phyloP scores from a whole-genome alignment of 2,329 filamentous ascomycete genomes.

The Cordyceps cateniannulata region DNA sequence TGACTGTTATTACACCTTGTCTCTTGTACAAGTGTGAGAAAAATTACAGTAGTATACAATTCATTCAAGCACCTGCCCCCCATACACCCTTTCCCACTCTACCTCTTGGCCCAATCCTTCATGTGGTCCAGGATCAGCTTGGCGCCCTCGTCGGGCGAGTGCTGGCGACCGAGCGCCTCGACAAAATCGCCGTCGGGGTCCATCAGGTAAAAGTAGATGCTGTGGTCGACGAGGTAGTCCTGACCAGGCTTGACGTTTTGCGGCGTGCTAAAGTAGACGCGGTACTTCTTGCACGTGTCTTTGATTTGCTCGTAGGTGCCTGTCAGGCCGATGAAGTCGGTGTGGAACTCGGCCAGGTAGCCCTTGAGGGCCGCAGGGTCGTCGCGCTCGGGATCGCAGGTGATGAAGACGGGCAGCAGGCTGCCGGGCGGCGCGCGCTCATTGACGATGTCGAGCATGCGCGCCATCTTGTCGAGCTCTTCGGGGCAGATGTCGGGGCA shows the following conservation, averaged over 20 bases:
- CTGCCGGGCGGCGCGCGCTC: conserved; percentile 37
- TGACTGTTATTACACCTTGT: background rate
- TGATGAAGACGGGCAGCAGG: conserved; percentile 82
- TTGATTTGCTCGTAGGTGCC: conserved; percentile 93
- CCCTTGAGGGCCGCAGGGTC: conserved; percentile 75
- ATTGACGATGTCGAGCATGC: conserved; percentile 73
- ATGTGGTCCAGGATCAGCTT: conserved; percentile 82
- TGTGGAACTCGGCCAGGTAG: conserved; percentile 89
- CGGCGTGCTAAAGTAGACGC: conserved; percentile 96
- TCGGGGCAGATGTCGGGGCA: conserved; percentile 99
- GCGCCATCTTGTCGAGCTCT: conserved; percentile 98
- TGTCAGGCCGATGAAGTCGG: conserved; percentile 77
- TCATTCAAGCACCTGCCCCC: background rate
- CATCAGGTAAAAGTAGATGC: conserved; percentile 99
- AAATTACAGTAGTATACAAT: conserved; percentile 12
- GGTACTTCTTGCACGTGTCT: conserved; percentile 87
- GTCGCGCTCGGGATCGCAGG: conserved; percentile 90
- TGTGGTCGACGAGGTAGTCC: conserved; percentile 97
- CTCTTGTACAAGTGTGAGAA: background rate
- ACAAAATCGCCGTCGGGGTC: conserved; percentile 98
- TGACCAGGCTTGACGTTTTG: conserved; percentile 81
- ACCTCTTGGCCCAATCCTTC: conserved; percentile 46
- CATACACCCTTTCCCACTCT: background rate
- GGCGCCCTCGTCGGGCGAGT: conserved; percentile 80
- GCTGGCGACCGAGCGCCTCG: conserved; percentile 90